These are phyloP conservation scores for Gossypioides kirkii DNA, from an alignment of 345 rosid genomes.

Conservation along the genomic window DNA sequence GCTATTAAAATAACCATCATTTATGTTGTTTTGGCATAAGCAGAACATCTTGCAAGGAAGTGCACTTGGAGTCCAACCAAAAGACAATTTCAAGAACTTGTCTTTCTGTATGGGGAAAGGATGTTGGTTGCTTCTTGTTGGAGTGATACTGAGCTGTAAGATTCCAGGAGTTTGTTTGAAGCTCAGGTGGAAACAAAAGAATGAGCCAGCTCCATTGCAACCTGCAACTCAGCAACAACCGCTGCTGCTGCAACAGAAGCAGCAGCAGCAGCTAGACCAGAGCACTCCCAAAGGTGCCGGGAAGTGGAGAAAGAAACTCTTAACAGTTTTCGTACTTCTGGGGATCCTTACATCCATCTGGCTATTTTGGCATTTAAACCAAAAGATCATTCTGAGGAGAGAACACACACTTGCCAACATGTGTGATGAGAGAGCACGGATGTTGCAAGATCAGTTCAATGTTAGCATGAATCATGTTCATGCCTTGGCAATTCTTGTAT, in stretches of 20 bases:
- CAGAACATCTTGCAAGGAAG: constrained; percentile 34
- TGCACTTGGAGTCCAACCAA: constrained; percentile 13
- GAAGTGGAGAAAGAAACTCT: constrained; percentile 67
- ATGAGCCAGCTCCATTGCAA: constrained; percentile 25
- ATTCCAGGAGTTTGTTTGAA: constrained; percentile 28
- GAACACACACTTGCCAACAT: constrained; percentile 70
- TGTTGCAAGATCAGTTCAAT: constrained; percentile 99
- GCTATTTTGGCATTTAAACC: constrained; percentile 52
- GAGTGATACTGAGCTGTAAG: constrained; percentile 33
- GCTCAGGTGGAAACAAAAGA: constrained; percentile 26
- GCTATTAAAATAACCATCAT: constrained; percentile 7
- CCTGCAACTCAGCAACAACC: constrained; percentile 31
- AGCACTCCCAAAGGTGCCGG: constrained; percentile 51
- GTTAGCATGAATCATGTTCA: constrained; percentile 97
- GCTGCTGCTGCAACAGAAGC: constrained; percentile 42
- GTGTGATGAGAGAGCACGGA: constrained; percentile 95
- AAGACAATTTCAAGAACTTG: constrained; percentile 22
- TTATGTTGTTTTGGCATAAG: constrained; percentile 22
- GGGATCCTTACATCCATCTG: constrained; percentile 55
- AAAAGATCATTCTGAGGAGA: constrained; percentile 34
- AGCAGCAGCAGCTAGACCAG: constrained; percentile 40
- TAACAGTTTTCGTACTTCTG: constrained; percentile 38
- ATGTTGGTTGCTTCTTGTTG: constrained; percentile 51
- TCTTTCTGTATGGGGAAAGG: constrained; percentile 28
- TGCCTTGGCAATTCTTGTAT: constrained; percentile 91